phyloP scores from a whole-genome alignment of 306 rosid species.

The Malus sieversii region DNA sequence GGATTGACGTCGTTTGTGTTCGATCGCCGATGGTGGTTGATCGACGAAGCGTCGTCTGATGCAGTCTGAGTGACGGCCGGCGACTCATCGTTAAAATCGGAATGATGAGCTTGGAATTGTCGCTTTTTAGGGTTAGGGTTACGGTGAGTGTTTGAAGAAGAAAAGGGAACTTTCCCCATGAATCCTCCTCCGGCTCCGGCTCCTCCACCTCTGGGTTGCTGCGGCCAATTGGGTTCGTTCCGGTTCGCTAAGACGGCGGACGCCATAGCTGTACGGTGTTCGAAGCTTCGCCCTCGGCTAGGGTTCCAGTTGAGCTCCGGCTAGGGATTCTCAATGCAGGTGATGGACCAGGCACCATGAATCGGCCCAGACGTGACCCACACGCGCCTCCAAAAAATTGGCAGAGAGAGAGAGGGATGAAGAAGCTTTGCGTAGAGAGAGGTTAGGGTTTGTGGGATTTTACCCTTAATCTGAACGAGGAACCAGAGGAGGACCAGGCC shows the following conservation, averaged over 20 bases:
- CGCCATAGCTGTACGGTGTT: slow-evolving; percentile 44
- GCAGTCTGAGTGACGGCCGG: slow-evolving; percentile 55
- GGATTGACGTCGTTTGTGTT: slow-evolving; percentile 3
- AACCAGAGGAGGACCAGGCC: slow-evolving; percentile 38
- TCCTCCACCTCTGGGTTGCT: slow-evolving; percentile 55
- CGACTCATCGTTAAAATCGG: slow-evolving; percentile 24
- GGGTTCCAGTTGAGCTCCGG: slow-evolving; percentile 38
- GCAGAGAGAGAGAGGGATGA: background rate
- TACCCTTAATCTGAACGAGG: slow-evolving; percentile 79
- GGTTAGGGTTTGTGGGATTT: slow-evolving; percentile 41
- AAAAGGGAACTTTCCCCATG: slow-evolving; percentile 73
- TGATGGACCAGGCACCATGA: slow-evolving; percentile 28
- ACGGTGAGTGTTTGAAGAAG: slow-evolving; percentile 54
- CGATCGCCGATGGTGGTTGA: slow-evolving; percentile 50
- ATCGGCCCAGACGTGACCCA: background rate
- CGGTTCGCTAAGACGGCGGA: slow-evolving; percentile 77
- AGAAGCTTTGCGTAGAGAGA: background rate
- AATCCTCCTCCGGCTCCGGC: slow-evolving; percentile 58
- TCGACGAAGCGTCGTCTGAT: slow-evolving; percentile 77
- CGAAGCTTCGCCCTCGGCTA: slow-evolving; percentile 9
- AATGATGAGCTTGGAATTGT: slow-evolving; percentile 21
- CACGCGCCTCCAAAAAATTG: slow-evolving; percentile 28
- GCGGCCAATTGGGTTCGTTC: slow-evolving; percentile 65
- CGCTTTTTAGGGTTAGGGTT: slow-evolving; percentile 47
- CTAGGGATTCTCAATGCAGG: slow-evolving; percentile 34